Evolutionary conservation across 208 protist species (phyloP).

Genomic region (Sergeia podlipaevii): DNA sequence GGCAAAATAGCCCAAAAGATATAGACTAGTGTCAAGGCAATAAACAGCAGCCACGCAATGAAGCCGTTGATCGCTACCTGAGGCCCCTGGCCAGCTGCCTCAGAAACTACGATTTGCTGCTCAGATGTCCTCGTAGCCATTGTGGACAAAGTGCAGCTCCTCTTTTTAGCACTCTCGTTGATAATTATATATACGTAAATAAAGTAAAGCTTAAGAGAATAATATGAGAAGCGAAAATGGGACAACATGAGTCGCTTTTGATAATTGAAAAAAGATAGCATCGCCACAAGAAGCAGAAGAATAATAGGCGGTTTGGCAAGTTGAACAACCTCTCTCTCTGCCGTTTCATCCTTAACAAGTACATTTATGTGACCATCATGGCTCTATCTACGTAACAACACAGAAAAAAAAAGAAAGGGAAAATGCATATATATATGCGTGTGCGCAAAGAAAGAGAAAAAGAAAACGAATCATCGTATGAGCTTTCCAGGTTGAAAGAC

Average conservation of each 20-base stretch:
- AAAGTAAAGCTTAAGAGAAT: too few species aligned
- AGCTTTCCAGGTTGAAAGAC: too few species aligned
- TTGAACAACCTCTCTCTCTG: too few species aligned
- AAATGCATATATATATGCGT: background rate
- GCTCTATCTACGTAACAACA: too few species aligned
- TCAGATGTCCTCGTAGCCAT: background rate
- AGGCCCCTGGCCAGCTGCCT: too few species aligned
- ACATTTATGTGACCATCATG: too few species aligned
- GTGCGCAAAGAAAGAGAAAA: background rate
- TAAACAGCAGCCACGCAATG: conserved; percentile 68
- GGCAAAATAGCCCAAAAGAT: conserved; percentile 78
- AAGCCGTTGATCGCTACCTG: conserved; percentile 89
- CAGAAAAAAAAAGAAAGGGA: too few species aligned
- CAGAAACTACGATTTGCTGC: too few species aligned
- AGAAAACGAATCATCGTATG: background rate
- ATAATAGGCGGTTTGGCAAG: background rate
- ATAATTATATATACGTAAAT: too few species aligned
- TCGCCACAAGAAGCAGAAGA: background rate
- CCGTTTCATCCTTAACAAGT: too few species aligned
- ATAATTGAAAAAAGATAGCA: background rate
- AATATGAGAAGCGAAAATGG: too few species aligned
- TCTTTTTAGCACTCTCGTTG: background rate
- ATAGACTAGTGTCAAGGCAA: conserved; percentile 48
- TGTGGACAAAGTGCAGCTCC: background rate
- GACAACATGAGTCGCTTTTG: too few species aligned